phyloP scores from a whole-genome alignment of 2,329 filamentous ascomycete species.

The Alternaria tenuissima region DNA sequence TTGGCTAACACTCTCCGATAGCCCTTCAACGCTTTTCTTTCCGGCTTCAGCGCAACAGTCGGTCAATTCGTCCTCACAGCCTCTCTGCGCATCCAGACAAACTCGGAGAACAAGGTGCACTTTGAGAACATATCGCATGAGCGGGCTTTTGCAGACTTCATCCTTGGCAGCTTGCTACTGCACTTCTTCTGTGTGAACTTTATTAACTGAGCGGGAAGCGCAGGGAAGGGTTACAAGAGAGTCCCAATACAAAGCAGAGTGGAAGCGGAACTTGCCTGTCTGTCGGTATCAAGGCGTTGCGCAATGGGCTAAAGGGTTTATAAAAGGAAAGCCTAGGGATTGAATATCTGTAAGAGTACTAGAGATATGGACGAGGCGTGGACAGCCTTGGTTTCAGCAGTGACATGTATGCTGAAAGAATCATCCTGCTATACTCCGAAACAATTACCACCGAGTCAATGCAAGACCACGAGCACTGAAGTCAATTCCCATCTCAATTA shows the following conservation, averaged over 20 bases:
- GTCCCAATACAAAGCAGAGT: not conserved
- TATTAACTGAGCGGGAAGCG: conserved; percentile 77
- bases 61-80: conserved; percentile 97
- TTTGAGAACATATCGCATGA: conserved; percentile 81
- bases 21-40: conserved; percentile 99
- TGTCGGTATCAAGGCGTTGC: not conserved
- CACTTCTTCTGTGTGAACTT: conserved; percentile 99
- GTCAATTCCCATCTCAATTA: not conserved
- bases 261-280: not conserved
- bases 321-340: not conserved
- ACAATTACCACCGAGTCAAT: not conserved
- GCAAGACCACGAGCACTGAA: not conserved
- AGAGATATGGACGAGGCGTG: not conserved
- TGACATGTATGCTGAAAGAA: not conserved
- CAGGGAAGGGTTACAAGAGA: not conserved
- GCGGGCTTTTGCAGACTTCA: conserved; percentile 93
- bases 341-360: not conserved
- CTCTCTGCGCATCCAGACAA: conserved; percentile 90
- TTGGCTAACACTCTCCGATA: conserved; percentile 51
- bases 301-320: not conserved
- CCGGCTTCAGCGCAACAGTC: conserved; percentile 92
- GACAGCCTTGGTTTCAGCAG: not conserved
- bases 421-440: not conserved
- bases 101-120: conserved; percentile 78
- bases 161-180: conserved; percentile 92